phyloP scores from a whole-genome alignment of 805 yeast species.

The Scheffersomyces spartinae region DNA sequence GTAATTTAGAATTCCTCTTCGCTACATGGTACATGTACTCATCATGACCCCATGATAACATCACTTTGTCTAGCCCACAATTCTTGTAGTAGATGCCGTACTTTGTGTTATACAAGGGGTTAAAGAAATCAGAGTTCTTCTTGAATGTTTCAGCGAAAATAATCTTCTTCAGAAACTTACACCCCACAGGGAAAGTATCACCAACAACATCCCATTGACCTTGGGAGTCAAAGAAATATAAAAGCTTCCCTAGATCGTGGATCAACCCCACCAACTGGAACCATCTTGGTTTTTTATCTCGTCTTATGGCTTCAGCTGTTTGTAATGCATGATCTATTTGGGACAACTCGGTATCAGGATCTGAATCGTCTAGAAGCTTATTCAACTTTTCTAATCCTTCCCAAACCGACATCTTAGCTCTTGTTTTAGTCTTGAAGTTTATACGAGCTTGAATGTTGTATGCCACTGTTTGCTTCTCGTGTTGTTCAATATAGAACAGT shows the following conservation, averaged over 20 bases:
- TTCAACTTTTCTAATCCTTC: slow-evolving; percentile 54
- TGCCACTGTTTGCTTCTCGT: slow-evolving; percentile 58
- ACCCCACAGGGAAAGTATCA: slow-evolving; percentile 69
- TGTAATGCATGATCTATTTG: slow-evolving; percentile 69
- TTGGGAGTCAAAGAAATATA: slow-evolving; percentile 58
- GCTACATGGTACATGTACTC: slow-evolving; percentile 70
- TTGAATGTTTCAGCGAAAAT: slow-evolving; percentile 51
- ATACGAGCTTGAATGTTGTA: slow-evolving; percentile 62
- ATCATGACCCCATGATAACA: slow-evolving; percentile 74
- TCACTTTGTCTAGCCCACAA: slow-evolving; percentile 59
- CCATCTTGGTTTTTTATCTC: slow-evolving; percentile 63
- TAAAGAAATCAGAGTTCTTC: slow-evolving; percentile 46
- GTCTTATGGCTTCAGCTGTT: slow-evolving; percentile 63
- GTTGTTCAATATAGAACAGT: slow-evolving; percentile 57
- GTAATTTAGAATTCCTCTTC: slow-evolving; percentile 49
- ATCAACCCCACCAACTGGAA: slow-evolving; percentile 64
- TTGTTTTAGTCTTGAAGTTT: slow-evolving; percentile 53
- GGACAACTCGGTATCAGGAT: slow-evolving; percentile 65
- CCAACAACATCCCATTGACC: slow-evolving; percentile 82
- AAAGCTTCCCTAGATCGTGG: slow-evolving; percentile 59
- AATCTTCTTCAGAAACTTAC: slow-evolving; percentile 47
- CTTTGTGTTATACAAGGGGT: slow-evolving; percentile 55
- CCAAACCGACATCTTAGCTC: slow-evolving; percentile 65
- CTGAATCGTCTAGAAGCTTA: slow-evolving; percentile 56
- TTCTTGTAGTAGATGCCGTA: slow-evolving; percentile 53